Conservation (phyloP, 495 filamentous ascomycete species). For the Aspergillus egyptiacus region DNA sequence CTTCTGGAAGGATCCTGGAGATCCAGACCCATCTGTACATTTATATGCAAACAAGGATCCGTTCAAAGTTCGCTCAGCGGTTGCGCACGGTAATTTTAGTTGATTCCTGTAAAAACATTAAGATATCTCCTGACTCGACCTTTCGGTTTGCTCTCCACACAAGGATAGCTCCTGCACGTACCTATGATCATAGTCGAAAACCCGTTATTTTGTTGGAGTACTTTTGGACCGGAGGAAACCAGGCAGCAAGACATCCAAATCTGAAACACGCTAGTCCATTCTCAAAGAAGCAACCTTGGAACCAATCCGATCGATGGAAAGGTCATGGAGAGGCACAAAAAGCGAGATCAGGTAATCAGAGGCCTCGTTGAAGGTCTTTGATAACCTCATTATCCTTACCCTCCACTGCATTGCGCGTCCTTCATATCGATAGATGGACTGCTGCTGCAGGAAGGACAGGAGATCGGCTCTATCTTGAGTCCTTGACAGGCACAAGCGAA, state of each 20-base stretch:
- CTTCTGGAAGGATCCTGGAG: not conserved
- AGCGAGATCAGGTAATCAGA: not conserved
- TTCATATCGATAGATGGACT: conserved; percentile 1
- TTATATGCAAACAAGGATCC: not conserved
- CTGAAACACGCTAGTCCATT: conserved; percentile 35
- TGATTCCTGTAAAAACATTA: too few species aligned
- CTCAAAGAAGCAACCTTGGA: conserved; percentile 10
- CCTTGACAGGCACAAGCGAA: too few species aligned
- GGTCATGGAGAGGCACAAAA: not conserved
- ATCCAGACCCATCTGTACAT: too few species aligned
- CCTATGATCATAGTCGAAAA: too few species aligned
- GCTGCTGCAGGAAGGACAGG: conserved; percentile 4
- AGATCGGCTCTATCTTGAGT: not conserved
- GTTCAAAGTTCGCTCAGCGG: too few species aligned
- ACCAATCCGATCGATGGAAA: too few species aligned
- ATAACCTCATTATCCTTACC: not conserved
- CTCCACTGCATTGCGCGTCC: not conserved
- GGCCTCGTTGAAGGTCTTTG: not conserved
- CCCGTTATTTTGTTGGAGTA: too few species aligned
- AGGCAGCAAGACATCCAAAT: not conserved
- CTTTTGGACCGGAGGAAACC: too few species aligned
- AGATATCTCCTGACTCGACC: too few species aligned
- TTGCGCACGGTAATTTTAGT: too few species aligned
- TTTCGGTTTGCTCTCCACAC: too few species aligned
- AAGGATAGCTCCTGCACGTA: too few species aligned